Conservation (phyloP, 2,329 filamentous ascomycete genomes). For the Exophiala bonariae region DNA sequence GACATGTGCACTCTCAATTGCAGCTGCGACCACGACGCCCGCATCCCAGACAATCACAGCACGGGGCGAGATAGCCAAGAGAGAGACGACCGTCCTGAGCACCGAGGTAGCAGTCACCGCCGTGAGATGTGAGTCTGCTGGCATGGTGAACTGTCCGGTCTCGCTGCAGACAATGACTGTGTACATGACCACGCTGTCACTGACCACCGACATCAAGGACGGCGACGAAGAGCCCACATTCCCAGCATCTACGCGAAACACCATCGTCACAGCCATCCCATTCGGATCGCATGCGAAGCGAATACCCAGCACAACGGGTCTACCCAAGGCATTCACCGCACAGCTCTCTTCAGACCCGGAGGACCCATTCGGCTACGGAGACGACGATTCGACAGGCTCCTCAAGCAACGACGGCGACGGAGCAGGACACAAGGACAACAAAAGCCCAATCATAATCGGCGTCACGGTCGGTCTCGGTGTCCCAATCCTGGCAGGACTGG, state of each 20-base stretch:
- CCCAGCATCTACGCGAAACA: background rate
- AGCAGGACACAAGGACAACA: background rate
- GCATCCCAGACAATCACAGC: background rate
- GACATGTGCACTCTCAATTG: background rate
- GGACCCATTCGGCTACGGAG: background rate
- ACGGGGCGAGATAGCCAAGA: background rate
- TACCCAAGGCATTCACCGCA: background rate
- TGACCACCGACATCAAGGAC: background rate
- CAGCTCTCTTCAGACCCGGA: background rate
- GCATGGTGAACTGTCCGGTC: conserved; percentile 1
- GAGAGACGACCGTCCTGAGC: background rate
- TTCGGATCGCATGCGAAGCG: conserved; percentile 1
- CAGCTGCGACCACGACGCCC: background rate
- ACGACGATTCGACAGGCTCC: too few species aligned
- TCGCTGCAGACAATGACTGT: background rate
- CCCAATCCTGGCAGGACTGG: background rate
- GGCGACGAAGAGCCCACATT: conserved; percentile 1
- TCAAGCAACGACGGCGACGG: too few species aligned
- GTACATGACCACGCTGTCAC: background rate
- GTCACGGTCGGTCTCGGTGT: background rate
- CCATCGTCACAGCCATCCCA: background rate
- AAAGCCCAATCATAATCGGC: background rate
- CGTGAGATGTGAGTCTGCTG: background rate
- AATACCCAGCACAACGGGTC: background rate
- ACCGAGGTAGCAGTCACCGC: background rate